Base-by-base conservation (phyloP, 1,139 yeast species). In the Debaryomyces fabryi region DNA sequence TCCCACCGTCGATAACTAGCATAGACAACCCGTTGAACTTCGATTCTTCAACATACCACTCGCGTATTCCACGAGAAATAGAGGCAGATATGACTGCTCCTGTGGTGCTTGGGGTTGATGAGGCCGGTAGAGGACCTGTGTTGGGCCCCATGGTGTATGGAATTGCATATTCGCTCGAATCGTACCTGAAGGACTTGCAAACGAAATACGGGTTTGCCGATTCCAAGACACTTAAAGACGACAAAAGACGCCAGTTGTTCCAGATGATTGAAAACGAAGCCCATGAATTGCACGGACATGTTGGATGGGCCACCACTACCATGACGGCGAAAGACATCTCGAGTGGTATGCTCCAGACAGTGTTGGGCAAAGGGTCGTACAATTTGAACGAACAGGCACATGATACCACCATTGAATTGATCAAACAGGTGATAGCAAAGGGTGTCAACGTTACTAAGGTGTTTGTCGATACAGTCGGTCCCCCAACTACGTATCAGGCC, bases 111-210 rank as follows among this genome's bases (percentile, higher is more conserved):
- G 99, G 99, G 3, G 96, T 93, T 1, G 99, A 93, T 64, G 99
- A 93, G 65, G 99, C 99, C 0, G 99, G 99, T 0, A 78, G 99
- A 55, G 99, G 99, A 0, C 99, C 99, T 0, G 97, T 95, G 0
- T 62, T 93, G 46, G 96, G 99, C 0, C 96, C 98, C 0, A 95
- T 93, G 99, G 99, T 95, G 1, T 93, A 93, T 60, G 96, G 96
- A 1, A 74, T 90, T 2, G 84, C 96, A 3, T 93, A 90, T 62
- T 85, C 96, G 56, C 69, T 84, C 15, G 75, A 76, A 44, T 62
- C 69, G 1, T 89, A 82, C 59, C 85, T 81, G 47, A 54, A 62
- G 0, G 62, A 65, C 6, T 67, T 85, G 48, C 81, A 87, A 46
- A 73, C 72, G 6, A 69, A 76, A 33, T 85, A 81, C 54, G 97